Conservation (phyloP, 306 rosid species). For the Cucumis cinereus region DNA sequence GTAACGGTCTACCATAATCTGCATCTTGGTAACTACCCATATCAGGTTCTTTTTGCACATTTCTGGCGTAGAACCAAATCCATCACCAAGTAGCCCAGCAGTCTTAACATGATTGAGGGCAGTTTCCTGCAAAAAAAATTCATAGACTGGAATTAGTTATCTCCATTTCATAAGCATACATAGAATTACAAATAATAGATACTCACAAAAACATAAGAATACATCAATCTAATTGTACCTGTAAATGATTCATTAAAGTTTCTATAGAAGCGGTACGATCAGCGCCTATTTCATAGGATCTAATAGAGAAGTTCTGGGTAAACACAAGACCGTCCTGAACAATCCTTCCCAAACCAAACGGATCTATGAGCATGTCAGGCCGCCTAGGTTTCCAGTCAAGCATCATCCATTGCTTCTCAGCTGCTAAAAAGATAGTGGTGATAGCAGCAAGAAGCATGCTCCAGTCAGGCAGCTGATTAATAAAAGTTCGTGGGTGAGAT, state of each 20-base stretch:
- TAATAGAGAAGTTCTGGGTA: constrained; percentile 82
- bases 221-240: constrained; percentile 27
- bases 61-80: constrained; percentile 95
- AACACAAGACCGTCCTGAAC: constrained; percentile 96
- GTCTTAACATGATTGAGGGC: constrained; percentile 92
- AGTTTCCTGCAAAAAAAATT: constrained; percentile 54
- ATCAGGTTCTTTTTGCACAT: constrained; percentile 90
- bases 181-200: not conserved
- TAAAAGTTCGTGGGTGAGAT: constrained; percentile 73
- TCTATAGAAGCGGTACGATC: constrained; percentile 98
- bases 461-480: constrained; percentile 96
- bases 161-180: not conserved
- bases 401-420: constrained; percentile 99
- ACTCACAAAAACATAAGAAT: not conserved
- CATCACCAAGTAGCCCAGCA: constrained; percentile 89
- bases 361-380: constrained; percentile 80
- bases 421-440: constrained; percentile 90
- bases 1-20: constrained; percentile 88
- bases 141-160: not conserved
- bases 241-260: constrained; percentile 95
- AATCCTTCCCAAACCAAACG: constrained; percentile 81
- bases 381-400: constrained; percentile 99
- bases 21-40: constrained; percentile 97
- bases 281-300: constrained; percentile 98
- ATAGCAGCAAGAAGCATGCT: constrained; percentile 99